These are phyloP conservation scores for Angomonas deanei DNA, from an alignment of 208 protist genomes.

Conservation along the genomic window DNA sequence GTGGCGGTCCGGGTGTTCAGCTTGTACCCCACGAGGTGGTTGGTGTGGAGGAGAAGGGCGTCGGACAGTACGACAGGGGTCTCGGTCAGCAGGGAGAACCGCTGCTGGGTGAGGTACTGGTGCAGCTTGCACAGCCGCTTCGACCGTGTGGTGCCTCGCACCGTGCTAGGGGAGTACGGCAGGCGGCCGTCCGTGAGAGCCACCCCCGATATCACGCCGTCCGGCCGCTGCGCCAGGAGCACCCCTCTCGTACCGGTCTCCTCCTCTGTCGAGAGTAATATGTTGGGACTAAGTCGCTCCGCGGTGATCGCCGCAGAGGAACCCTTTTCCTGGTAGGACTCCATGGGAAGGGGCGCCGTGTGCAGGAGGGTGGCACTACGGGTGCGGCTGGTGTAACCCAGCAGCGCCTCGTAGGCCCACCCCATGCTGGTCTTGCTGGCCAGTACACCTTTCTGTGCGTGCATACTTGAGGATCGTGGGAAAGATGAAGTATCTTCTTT, in stretches of 20 bases:
- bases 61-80: neutral
- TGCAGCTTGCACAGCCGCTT: conserved; percentile 15
- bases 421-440: neutral
- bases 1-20: conserved; percentile 28
- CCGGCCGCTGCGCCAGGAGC: conserved; percentile 25
- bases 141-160: conserved; percentile 3
- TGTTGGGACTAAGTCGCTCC: conserved; percentile 5
- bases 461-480: neutral
- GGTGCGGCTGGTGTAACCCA: neutral
- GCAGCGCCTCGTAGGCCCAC: conserved; percentile 12
- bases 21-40: conserved; percentile 63
- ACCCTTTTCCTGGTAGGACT: too few species aligned
- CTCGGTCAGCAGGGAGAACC: conserved; percentile 12
- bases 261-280: conserved; percentile 9
- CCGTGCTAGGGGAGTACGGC: conserved; percentile 1
- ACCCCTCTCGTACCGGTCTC: conserved; percentile 11
- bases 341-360: neutral
- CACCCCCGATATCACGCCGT: conserved; percentile 24
- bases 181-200: conserved; percentile 13
- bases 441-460: neutral
- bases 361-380: neutral
- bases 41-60: conserved; percentile 58
- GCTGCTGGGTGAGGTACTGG: conserved; percentile 17
- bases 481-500: neutral
- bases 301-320: neutral